Base-by-base conservation (phyloP, 1,284 basidiomycete genomes). In the Melampsora abietis-canadensis region DNA sequence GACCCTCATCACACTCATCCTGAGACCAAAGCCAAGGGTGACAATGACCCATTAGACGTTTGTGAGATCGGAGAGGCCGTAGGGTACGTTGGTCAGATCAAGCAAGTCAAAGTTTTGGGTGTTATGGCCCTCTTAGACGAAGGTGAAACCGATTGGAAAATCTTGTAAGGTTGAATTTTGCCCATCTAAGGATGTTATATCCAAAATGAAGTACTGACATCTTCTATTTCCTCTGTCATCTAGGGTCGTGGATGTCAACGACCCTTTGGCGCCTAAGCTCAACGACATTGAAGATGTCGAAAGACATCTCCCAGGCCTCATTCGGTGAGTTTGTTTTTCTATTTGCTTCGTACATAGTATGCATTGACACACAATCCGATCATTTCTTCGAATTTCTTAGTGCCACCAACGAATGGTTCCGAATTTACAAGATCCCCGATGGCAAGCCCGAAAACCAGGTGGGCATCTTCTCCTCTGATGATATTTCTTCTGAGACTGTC, bases 221-320 rank as follows among this genome's bases (percentile, higher is more conserved):
- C 12, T n/a, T 54, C 19, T 17, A 30, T 27, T 5, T 6, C 10
- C 19, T 8, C 6, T n/a, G 17, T 30, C 14, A 31, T 40, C 34
- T 27, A 75, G 72, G 40, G 96, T 96, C 82, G 93, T 98, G 79
- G 96, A 98, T 82, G 88, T 98, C 80, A 89, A 90, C 81, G 96
- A 98, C 83, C 96, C 96, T 65, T 89, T 98, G 77, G 96, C 96
- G 44, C 85, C 90, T 81, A 93, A 95, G 84, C 87, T 99, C 82
- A 98, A 98, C 85, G 96, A 98, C 84, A 93, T 98, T 78, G 96
- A 98, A 85, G 96, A 98, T 82, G 94, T 99, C 80, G 96, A 98
- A 86, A 88, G 94, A 79, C 95, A 98, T 84, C 89, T 98, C 68
- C 96, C 96, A 66, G 96, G 96, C 77, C 86, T 98, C 80, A 91